A percentile compares a stretch with the other conserved stretches of the same genome.
phyloP scores from a whole-genome alignment of 208 protist species.

The Leishmania major region DNA sequence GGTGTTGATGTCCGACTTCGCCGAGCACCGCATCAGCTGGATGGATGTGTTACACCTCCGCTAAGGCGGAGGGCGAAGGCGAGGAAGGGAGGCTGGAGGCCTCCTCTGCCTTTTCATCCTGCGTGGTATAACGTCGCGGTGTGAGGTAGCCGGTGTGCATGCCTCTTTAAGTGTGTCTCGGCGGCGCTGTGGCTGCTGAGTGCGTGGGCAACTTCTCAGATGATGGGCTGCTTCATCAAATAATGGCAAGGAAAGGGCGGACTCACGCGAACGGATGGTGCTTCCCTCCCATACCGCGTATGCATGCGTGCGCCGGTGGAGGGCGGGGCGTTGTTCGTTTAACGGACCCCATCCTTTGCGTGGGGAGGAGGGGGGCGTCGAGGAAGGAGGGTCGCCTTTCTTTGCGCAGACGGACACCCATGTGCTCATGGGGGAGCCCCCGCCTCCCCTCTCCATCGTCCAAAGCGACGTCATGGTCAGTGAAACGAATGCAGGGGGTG shows the following conservation, averaged over 20 bases:
- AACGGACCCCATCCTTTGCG: neutral
- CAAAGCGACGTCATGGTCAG: neutral
- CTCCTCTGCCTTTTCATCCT: neutral
- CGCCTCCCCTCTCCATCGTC: neutral
- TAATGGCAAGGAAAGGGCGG: neutral
- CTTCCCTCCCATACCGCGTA: neutral
- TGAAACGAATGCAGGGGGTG: neutral
- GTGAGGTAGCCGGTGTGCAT: neutral
- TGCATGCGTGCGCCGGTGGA: neutral
- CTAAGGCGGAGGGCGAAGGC: neutral
- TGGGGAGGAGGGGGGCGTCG: neutral
- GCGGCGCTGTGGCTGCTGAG: neutral
- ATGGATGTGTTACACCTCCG: conserved; percentile 15
- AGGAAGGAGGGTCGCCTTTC: neutral
- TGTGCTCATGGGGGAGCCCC: neutral
- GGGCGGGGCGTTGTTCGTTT: neutral
- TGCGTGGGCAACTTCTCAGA: neutral
- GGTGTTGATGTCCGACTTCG: conserved; percentile 28
- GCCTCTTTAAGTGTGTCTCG: neutral
- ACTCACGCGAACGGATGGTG: neutral
- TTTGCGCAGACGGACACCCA: neutral
- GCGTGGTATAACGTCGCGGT: neutral
- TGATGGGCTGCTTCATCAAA: neutral
- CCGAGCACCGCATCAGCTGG: conserved; percentile 34
- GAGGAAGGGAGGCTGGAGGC: neutral